Conservation (phyloP, 1,284 basidiomycete species). For the Pseudozyma flocculosa region DNA sequence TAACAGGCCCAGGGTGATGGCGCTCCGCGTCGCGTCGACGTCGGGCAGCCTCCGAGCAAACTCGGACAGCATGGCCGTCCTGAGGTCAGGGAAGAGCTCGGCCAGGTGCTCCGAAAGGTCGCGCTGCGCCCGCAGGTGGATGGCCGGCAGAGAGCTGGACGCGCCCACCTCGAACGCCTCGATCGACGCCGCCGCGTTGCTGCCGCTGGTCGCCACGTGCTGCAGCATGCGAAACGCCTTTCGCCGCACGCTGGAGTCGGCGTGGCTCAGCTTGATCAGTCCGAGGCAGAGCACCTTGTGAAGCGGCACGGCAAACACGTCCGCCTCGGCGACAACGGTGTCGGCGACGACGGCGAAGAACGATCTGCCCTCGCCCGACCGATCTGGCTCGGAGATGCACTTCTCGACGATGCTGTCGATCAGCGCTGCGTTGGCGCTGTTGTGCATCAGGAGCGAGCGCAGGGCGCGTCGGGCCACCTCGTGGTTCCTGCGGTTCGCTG, state of each 20-base stretch:
- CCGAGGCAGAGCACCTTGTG: constrained; percentile 78
- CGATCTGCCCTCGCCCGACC: constrained; percentile 59
- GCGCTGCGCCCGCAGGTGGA: constrained; percentile 78
- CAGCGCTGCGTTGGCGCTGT: constrained; percentile 67
- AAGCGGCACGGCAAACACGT: constrained; percentile 69
- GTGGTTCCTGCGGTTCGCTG: constrained; percentile 56
- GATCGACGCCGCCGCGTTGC: neutral
- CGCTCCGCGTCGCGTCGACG: constrained; percentile 57
- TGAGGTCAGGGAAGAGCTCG: constrained; percentile 73
- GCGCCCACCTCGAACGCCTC: constrained; percentile 72
- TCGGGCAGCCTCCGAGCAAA: constrained; percentile 73
- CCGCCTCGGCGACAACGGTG: constrained; percentile 67
- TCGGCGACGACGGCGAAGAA: constrained; percentile 81
- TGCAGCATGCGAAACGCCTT: constrained; percentile 79
- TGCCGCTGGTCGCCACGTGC: constrained; percentile 61
- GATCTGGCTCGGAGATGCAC: constrained; percentile 67
- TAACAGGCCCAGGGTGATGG: constrained; percentile 41
- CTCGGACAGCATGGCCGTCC: constrained; percentile 71
- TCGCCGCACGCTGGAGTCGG: constrained; percentile 68
- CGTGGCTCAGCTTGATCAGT: constrained; percentile 81
- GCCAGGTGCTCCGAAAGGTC: constrained; percentile 77
- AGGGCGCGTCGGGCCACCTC: constrained; percentile 68
- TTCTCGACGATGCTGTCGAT: constrained; percentile 72
- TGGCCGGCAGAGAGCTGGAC: constrained; percentile 71
- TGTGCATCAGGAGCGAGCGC: constrained; percentile 69